phyloP scores from a whole-genome alignment of 306 rosid genomes.

The Corylus americana region DNA sequence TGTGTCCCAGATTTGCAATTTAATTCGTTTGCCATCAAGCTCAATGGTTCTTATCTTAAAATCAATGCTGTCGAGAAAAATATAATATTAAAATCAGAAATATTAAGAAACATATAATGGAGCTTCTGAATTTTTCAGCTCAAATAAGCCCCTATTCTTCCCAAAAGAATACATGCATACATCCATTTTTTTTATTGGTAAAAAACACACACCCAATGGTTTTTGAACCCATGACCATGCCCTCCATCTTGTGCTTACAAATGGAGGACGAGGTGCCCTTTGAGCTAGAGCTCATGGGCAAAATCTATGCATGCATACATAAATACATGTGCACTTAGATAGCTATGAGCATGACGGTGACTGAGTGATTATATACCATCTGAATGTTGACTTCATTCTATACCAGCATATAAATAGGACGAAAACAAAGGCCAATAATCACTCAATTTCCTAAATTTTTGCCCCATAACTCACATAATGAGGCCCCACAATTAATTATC shows the following conservation, averaged over 20 bases:
- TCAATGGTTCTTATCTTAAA: constrained; percentile 92
- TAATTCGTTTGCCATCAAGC: constrained; percentile 73
- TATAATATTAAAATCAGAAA: constrained; percentile 17
- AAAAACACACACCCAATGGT: background rate
- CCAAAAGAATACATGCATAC: background rate
- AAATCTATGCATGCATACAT: background rate
- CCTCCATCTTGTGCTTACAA: background rate
- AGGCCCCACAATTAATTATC: background rate
- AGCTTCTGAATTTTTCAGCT: background rate
- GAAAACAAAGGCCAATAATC: constrained; percentile 9
- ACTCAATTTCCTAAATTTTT: background rate
- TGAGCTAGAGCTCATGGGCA: background rate
- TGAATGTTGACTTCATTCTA: constrained; percentile 2
- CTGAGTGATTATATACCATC: constrained; percentile 9
- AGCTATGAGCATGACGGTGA: constrained; percentile 9
- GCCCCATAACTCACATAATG: background rate
- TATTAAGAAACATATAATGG: constrained; percentile 17
- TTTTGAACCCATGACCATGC: background rate
- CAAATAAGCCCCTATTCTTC: background rate
- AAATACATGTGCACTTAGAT: background rate
- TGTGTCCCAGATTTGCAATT: constrained; percentile 88
- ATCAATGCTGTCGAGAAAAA: constrained; percentile 59
- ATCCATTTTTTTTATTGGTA: background rate
- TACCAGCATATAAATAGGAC: constrained; percentile 19
- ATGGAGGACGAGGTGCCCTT: background rate